phyloP scores from a whole-genome alignment of 2,329 filamentous ascomycete genomes.

The Nothophaeocryptopus gaeumannii region DNA sequence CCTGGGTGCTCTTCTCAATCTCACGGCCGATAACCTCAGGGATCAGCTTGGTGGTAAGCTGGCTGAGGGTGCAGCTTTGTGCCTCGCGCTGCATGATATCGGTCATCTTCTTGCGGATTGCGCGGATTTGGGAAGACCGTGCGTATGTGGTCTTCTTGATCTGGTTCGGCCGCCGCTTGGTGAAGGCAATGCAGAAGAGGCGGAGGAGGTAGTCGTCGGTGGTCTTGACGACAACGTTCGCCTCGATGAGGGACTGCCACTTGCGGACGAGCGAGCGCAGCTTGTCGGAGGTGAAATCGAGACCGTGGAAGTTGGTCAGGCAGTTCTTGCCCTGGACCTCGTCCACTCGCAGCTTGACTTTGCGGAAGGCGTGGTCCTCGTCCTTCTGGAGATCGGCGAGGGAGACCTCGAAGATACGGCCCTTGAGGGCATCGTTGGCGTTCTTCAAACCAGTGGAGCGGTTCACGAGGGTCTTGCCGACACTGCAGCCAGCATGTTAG shows the following conservation, averaged over 20 bases:
- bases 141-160: constrained; percentile 99
- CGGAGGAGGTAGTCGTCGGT: constrained; percentile 99
- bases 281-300: constrained; percentile 99
- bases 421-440: constrained; percentile 98
- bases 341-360: constrained; percentile 97
- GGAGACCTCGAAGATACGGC: constrained; percentile 97
- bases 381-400: constrained; percentile 99
- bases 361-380: constrained; percentile 99
- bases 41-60: constrained; percentile 98
- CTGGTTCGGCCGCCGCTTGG: constrained; percentile 98
- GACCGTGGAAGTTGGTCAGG: constrained; percentile 99
- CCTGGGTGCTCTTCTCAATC: constrained; percentile 99
- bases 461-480: constrained; percentile 99
- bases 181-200: constrained; percentile 98
- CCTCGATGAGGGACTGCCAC: constrained; percentile 99
- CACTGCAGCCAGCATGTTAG: constrained; percentile 59
- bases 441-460: constrained; percentile 99
- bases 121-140: constrained; percentile 91
- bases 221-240: constrained; percentile 99
- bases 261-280: constrained; percentile 98
- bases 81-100: constrained; percentile 99
- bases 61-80: constrained; percentile 85
- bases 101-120: constrained; percentile 99
- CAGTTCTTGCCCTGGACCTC: constrained; percentile 99
- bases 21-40: constrained; percentile 99